These are phyloP conservation scores for Solanum commersonii DNA, from an alignment of 257 asterid species.

Conservation along the genomic window DNA sequence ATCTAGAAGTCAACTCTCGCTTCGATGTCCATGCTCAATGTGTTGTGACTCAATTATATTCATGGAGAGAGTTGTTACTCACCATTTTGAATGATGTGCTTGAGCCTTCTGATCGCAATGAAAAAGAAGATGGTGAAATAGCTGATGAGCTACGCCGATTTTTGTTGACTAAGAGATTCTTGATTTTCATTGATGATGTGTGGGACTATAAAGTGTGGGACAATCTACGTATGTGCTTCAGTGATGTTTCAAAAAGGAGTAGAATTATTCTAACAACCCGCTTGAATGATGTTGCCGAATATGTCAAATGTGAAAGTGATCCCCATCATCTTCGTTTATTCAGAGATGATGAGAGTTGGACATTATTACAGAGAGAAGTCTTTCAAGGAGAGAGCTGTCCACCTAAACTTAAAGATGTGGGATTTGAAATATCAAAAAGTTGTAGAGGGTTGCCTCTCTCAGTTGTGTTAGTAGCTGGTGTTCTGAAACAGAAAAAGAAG, in stretches of 20 bases:
- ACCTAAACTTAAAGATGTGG: neutral
- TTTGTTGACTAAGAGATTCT: neutral
- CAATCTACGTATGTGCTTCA: neutral
- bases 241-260: neutral
- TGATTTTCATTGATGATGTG: neutral
- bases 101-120: neutral
- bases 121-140: neutral
- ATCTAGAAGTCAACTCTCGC: neutral
- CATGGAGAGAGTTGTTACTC: neutral
- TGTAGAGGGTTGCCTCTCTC: slow-evolving; percentile 1
- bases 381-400: neutral
- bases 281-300: neutral
- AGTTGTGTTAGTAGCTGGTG: neutral
- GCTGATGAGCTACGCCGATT: neutral
- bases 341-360: neutral
- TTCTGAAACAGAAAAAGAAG: slow-evolving; percentile 3
- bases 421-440: neutral
- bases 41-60: neutral
- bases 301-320: neutral
- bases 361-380: neutral
- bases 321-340: neutral
- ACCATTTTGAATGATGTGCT: neutral
- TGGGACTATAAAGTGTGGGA: neutral
- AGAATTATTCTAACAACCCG: neutral
- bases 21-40: neutral